Conservation (phyloP, 2,329 filamentous ascomycete genomes). For the Neofusicoccum kwambonambiense region DNA sequence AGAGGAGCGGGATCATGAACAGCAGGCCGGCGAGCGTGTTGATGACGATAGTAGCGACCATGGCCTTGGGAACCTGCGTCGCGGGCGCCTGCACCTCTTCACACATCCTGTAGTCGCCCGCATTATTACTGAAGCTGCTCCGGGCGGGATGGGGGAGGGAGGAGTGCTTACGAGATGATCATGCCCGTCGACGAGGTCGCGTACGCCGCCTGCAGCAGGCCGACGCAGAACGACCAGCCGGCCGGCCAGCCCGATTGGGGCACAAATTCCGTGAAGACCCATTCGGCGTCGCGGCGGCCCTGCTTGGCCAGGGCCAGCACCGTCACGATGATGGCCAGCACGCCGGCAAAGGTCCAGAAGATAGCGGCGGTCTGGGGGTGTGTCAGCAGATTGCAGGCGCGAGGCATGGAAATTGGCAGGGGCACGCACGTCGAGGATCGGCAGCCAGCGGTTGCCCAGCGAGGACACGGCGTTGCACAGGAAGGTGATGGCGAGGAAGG, state of each 20-base stretch:
- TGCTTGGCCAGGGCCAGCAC: slow-evolving; percentile 66
- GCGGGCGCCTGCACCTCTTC: slow-evolving; percentile 68
- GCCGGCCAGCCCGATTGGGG: slow-evolving; percentile 66
- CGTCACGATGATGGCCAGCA: slow-evolving; percentile 63
- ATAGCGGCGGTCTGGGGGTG: slow-evolving; percentile 63
- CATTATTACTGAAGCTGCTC: not conserved
- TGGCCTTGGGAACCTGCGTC: slow-evolving; percentile 69
- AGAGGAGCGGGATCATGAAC: slow-evolving; percentile 67
- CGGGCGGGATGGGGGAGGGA: slow-evolving; percentile 20
- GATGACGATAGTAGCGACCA: slow-evolving; percentile 65
- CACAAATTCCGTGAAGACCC: slow-evolving; percentile 69
- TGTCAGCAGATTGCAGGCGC: not conserved
- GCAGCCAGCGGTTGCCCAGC: slow-evolving; percentile 54
- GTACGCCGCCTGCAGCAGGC: slow-evolving; percentile 70
- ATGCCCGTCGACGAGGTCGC: slow-evolving; percentile 75
- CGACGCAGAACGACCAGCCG: slow-evolving; percentile 73
- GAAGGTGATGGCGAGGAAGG: slow-evolving; percentile 51
- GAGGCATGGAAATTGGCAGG: not conserved
- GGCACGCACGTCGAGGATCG: slow-evolving; percentile 63
- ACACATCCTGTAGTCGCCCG: slow-evolving; percentile 57
- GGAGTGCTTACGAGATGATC: slow-evolving; percentile 66
- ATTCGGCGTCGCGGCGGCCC: slow-evolving; percentile 62
- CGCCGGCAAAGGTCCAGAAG: slow-evolving; percentile 71
- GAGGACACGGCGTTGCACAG: slow-evolving; percentile 52
- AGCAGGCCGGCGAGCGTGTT: slow-evolving; percentile 66